Base-by-base conservation (phyloP, 768 basidiomycete species). In the Boletus rubropictus region DNA sequence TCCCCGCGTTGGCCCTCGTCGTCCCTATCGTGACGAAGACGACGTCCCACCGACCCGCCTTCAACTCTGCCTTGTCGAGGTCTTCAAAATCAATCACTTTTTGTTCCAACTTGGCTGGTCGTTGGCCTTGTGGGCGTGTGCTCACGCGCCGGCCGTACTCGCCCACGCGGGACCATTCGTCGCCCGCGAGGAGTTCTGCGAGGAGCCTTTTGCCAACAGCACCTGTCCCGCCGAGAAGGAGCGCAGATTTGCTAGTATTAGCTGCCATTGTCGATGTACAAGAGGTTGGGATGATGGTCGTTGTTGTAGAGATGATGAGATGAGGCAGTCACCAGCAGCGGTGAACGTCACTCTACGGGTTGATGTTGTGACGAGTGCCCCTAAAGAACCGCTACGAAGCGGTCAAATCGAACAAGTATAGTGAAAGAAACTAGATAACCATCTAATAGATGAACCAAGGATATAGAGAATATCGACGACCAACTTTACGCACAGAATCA, bases 21-120 rank as follows among this genome's bases (percentile, higher is more conserved):
- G 87, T 89, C 7, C 87, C 89, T 8, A 90, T 64, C 71, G 85
- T 74, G 50, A 91, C 79, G 57, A 81, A 84, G 0, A 91, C 81
- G 18, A 84, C 80, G 63, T 89, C 86, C 81, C 84, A 88, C 36
- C 75, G 77, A 8, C 72, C 76, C 1, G 75, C 70, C 36, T 72
- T 71, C 53, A 86, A 53, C 5, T 72, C 74, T 3, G 74, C 69
- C 37, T 72, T 71, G 7, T 72, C 73, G 6, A 84, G 56, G 47
- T 80, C 81, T 57, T 89, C 86, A 56, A 84, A 87, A 60, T 87
- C 78, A 44, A 87, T 72, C 2, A 67, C 68, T 56, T 81, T 78
- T 65, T 88, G 85, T 49, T 79, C 75, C 17, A 91, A 70, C 60
- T 88, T 89, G 12, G 75, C 73, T 43, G 3, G 69, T 58, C 4